Base-by-base conservation (phyloP, 805 yeast genomes). In the Candida vartiovaarae region DNA sequence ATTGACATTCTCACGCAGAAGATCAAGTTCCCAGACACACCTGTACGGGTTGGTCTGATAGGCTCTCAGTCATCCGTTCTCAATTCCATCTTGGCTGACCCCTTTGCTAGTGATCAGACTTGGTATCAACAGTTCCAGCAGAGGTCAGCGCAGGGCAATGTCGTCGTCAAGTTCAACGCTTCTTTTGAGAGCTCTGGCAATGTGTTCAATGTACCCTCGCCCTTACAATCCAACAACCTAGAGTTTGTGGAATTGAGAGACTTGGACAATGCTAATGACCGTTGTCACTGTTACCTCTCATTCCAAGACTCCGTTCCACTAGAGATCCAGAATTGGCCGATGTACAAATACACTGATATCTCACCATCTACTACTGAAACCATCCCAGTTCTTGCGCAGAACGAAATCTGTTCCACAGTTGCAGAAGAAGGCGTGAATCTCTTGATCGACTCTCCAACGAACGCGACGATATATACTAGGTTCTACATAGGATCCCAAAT, bases 81-180 rank as follows among this genome's bases (percentile, higher is more conserved):
- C 8, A 56, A 59, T 23, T 49, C 65, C 5, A 32, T 64, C 3
- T 38, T 64, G 32, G 54, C 63, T 2, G 66, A 64, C 44, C 66
- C 65, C 8, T 63, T 62, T 38, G 56, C 60, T 2, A 34, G 57
- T 1, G 59, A 63, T 31, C 64, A 60, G 38, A 28, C 55, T 8
- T 64, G 68, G 68, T 54, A 53, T 35, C 40, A 52, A 3, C 48
- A 44, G 32, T 38, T 51, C 31, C 30, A 40, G 11, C 32, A 41
- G 11, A 38, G 53, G 47, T 27, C 48, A 4, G 3, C 23, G 2
- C 15, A 24, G 0, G 33, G 34, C 10, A 39, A 47, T 35, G 39
- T 39, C 20, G 31, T 56, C 6, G 39, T 63, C 25, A 53, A 44
- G 37, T 62, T 48, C 43, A 54, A 60, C 6, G 45, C 50, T 4